Evolutionary conservation across 164 flowering plant species (phyloP).

Genomic region (Tetracentron sinense): DNA sequence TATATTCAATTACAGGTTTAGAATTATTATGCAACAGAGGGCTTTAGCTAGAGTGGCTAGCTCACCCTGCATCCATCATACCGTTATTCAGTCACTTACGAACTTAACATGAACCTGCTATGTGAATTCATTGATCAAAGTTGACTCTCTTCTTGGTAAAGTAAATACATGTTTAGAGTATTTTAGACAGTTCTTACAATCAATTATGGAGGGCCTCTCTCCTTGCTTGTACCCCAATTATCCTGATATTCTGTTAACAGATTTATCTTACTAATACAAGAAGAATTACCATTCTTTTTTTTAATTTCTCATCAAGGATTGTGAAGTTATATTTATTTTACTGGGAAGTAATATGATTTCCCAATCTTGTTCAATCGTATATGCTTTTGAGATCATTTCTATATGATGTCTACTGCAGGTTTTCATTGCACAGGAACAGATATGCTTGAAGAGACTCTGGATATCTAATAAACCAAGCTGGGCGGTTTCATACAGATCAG

Average conservation of each 20-base stretch:
- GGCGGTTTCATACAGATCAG: constrained; percentile 49
- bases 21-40: too few species aligned
- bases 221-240: not conserved
- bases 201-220: not conserved
- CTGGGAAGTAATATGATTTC: not conserved
- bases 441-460: constrained; percentile 70
- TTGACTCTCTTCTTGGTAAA: too few species aligned
- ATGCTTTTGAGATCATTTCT: not conserved
- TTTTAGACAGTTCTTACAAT: too few species aligned
- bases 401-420: constrained; percentile 44
- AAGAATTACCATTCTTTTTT: not conserved
- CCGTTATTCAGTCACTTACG: too few species aligned
- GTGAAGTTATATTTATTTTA: constrained; percentile 2
- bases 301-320: too few species aligned
- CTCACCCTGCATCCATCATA: too few species aligned
- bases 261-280: not conserved
- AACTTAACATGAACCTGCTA: too few species aligned
- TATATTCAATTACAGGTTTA: too few species aligned
- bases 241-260: not conserved
- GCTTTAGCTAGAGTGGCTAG: too few species aligned
- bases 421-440: constrained; percentile 88
- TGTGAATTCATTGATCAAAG: too few species aligned
- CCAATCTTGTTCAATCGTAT: not conserved
- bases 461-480: constrained; percentile 52
- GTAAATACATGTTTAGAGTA: too few species aligned